phyloP scores from a whole-genome alignment of 768 basidiomycete genomes.

The Russula sp. region DNA sequence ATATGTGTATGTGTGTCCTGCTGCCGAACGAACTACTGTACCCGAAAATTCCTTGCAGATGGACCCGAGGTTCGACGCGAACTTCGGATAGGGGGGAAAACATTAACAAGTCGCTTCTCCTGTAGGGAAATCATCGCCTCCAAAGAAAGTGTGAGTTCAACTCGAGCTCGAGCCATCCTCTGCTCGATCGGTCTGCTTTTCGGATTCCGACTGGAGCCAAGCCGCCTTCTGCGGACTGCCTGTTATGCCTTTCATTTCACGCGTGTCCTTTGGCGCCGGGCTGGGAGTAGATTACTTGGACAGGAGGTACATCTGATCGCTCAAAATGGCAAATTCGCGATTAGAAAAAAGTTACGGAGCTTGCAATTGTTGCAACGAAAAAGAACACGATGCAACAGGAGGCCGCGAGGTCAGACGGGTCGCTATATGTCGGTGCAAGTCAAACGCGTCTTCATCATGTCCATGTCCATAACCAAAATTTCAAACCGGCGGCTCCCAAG shows the following conservation, averaged over 20 bases:
- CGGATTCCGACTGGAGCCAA: slow-evolving; percentile 26
- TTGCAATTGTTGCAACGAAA: slow-evolving; percentile 12
- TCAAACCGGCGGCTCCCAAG: slow-evolving; percentile 26
- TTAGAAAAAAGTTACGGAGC: slow-evolving; percentile 23
- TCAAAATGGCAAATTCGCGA: slow-evolving; percentile 10
- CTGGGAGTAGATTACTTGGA: slow-evolving; percentile 12
- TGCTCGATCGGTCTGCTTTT: slow-evolving; percentile 18
- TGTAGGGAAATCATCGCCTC: slow-evolving; percentile 43
- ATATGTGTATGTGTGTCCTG: slow-evolving; percentile 39
- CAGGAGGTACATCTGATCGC: slow-evolving; percentile 9
- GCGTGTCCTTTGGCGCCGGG: slow-evolving; percentile 19
- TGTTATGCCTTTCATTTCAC: slow-evolving; percentile 27
- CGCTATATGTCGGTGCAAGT: slow-evolving; percentile 22
- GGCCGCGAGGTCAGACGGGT: slow-evolving; percentile 24
- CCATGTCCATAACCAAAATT: slow-evolving; percentile 24
- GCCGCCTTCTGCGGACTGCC: slow-evolving; percentile 29
- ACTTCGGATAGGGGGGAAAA: slow-evolving; percentile 36
- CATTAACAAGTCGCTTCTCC: slow-evolving; percentile 44
- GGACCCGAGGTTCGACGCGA: slow-evolving; percentile 30
- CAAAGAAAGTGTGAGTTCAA: slow-evolving; percentile 34
- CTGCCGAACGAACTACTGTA: slow-evolving; percentile 3
- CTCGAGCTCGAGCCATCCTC: slow-evolving; percentile 19
- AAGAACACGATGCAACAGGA: slow-evolving; percentile 19
- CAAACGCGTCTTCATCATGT: slow-evolving; percentile 24
- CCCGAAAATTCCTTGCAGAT: slow-evolving; percentile 34